Evolutionary conservation across 2,329 filamentous ascomycete genomes (phyloP), one percentile per base, ranked within the genome.

Genomic region (Nannizzia gypsea): DNA sequence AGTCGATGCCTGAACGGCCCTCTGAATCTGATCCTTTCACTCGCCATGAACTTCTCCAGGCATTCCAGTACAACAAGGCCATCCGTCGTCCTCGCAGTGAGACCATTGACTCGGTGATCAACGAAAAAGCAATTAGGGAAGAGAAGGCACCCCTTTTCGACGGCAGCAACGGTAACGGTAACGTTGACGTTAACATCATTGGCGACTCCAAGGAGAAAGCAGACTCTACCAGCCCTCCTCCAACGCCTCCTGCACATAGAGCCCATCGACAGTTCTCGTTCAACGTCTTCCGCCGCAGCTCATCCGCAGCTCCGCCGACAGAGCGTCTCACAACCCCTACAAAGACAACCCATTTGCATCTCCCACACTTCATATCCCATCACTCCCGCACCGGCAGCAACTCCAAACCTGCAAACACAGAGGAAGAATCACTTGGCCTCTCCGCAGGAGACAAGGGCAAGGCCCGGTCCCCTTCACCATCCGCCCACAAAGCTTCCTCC

Each of bases 181-280:
- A 54, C 3, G n/a, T 8, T 15, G 13, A 36, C 48, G 8, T 6
- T 15, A 54, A 34, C 13, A 13, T 13, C 13, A 26, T 13, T 8
- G n/a, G 28, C 13, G 28, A 54, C 1, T n/a, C 8, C 26, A 54
- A 34, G 48, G 48, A 54, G n/a, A 54, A 54, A 20, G 20, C 44
- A 15, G 48, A 54, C 13, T 54, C 57, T n/a, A 46, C 20, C 34
- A 54, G 22, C 38, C 36, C 57, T 24, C 60, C 57, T 40, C 60
- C 57, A 13, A 54, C 50, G 9, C 52, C 59, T 15, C 50, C 57
- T 28, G 38, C 22, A 26, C 48, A 56, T 34, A 46, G 13, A 26
- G 83, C 87, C 9, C 82, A 78, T 64, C 82, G 92, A 62, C 89
- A 96, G 69, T 99, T 97, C 74, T 95, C 89, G 17, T 97, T 97